phyloP scores from a whole-genome alignment of 768 basidiomycete genomes.

The Collybia mongolica region DNA sequence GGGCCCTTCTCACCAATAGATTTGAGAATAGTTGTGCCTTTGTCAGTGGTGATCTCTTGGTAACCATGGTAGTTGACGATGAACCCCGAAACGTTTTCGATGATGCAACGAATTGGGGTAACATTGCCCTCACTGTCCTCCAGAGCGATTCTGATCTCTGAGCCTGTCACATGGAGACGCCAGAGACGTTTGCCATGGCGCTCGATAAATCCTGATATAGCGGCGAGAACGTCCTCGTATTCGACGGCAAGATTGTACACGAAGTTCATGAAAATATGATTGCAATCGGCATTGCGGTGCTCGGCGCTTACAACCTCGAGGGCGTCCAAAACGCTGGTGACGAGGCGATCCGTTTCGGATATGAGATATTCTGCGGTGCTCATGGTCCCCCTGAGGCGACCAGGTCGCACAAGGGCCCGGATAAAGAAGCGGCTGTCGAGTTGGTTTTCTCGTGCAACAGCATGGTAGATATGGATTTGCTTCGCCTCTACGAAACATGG shows the following conservation, averaged over 20 bases:
- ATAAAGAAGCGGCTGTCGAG: conserved; percentile 99
- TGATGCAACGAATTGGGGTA: conserved; percentile 94
- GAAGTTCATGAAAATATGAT: conserved; percentile 99
- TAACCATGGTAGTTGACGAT: conserved; percentile 98
- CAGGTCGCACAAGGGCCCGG: conserved; percentile 93
- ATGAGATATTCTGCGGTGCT: conserved; percentile 97
- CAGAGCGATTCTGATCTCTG: conserved; percentile 92
- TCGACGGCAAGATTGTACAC: conserved; percentile 94
- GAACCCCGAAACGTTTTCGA: conserved; percentile 98
- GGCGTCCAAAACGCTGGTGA: conserved; percentile 91
- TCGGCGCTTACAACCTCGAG: conserved; percentile 91
- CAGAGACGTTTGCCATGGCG: conserved; percentile 97
- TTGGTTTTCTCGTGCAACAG: conserved; percentile 92
- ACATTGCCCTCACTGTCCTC: conserved; percentile 96
- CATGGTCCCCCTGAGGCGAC: conserved; percentile 89
- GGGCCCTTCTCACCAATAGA: conserved; percentile 98
- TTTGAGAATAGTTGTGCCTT: conserved; percentile 92
- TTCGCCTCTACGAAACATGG: conserved; percentile 97
- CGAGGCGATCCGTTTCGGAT: conserved; percentile 95
- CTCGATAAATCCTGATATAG: conserved; percentile 98
- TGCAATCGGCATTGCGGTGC: conserved; percentile 92
- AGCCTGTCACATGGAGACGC: conserved; percentile 97
- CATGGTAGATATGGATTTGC: conserved; percentile 98
- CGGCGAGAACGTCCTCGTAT: conserved; percentile 95
- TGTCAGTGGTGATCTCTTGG: conserved; percentile 96